These are phyloP conservation scores for Creolimax fragrantissima DNA, from an alignment of 78 protist species.

Conservation along the genomic window DNA sequence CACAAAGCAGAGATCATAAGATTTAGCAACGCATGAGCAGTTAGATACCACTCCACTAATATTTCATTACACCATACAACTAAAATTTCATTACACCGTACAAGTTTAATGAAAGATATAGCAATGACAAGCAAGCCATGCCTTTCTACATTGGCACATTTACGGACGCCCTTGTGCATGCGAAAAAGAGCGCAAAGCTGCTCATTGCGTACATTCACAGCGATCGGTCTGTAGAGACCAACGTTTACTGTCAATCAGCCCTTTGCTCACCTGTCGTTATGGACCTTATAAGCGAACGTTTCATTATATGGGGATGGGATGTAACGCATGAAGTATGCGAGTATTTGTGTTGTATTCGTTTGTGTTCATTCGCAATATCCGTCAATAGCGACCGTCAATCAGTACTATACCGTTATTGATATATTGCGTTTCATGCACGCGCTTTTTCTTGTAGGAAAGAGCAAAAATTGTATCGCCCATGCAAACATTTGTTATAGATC, in stretches of 20 bases:
- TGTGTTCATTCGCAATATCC: too few species aligned
- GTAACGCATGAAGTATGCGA: background rate
- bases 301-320: background rate
- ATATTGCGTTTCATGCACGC: too few species aligned
- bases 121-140: background rate
- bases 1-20: background rate
- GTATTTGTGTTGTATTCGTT: too few species aligned
- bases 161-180: background rate
- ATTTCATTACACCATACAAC: background rate
- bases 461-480: too few species aligned
- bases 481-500: too few species aligned
- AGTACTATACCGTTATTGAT: too few species aligned
- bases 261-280: background rate
- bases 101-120: background rate
- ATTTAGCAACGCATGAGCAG: background rate
- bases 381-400: too few species aligned
- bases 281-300: background rate
- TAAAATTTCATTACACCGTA: background rate
- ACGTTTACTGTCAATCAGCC: background rate
- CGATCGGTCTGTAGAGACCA: background rate
- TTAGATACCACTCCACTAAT: background rate
- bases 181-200: background rate
- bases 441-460: too few species aligned
- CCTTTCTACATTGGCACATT: background rate
- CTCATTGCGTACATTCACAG: background rate